Base-by-base conservation (phyloP, 495 filamentous ascomycete species). In the Penicillium crystallinum region DNA sequence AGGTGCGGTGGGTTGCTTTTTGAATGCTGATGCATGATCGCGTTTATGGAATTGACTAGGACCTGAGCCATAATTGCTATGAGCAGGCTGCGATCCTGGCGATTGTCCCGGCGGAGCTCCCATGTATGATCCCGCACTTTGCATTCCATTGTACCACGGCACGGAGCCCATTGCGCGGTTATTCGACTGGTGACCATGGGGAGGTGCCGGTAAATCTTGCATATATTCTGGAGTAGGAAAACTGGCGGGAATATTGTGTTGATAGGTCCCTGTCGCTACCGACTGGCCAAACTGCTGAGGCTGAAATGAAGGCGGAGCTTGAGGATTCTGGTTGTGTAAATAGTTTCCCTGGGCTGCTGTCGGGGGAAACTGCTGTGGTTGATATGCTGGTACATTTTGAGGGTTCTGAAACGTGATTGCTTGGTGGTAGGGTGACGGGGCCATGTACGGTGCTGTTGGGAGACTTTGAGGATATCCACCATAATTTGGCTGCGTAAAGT, bases 91-190 rank as follows among this genome's bases (percentile, higher is more conserved):
- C 19, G 70, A 63, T 21, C 69, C 61, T 55, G 67, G 76, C 38
- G 61, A 62, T 45, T 61, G 60, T 14, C 63, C 59, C 22, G 47
- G 58, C 15, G 53, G 59, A 42, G 43, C 46, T 31, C 48, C 61
- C 11, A 48, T 22, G 52, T 67, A 72, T 8, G 54, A 17, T 11
- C 57, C 19, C 31, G 65, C 49, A 22, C 59, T 62, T 22, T 62
- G 57, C 46, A 65, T 59, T 34, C 83, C 80, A 63, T 79, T 78
- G 3, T 80, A 79, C 70, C 83, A 80, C 25, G 75, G 76, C 54
- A 83, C 76, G 0, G 79, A 77, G 1, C 76, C 79, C 75, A 85
- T 80, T 38, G 76, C 70, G 14, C 75, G 70, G 53, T 76, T 77
- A 46, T 65, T 61, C 18, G 64, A 34, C 4, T 50, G 59, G 1